These are phyloP conservation scores for Sarcodon aspratus DNA, from an alignment of 768 basidiomycete genomes.

Conservation along the genomic window DNA sequence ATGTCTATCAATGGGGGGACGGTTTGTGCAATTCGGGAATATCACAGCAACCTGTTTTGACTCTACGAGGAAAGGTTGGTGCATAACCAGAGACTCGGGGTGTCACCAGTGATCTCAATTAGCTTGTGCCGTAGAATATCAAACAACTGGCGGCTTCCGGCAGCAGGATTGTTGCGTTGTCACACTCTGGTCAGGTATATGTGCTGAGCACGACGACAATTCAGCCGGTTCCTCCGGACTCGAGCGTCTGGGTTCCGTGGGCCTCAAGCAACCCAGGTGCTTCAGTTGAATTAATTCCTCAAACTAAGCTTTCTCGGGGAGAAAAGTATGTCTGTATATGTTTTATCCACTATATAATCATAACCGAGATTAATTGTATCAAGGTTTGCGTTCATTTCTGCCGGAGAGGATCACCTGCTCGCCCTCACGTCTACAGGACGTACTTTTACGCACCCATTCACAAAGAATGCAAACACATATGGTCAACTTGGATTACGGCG, in stretches of 20 bases:
- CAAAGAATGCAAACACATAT: conserved; percentile 62
- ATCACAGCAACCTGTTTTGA: conserved; percentile 32
- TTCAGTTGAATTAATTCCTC: conserved; percentile 15
- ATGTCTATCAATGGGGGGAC: conserved; percentile 79
- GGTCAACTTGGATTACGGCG: conserved; percentile 78
- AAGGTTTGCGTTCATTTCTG: conserved; percentile 65
- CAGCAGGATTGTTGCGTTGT: conserved; percentile 65
- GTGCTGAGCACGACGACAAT: conserved; percentile 34
- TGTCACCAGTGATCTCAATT: neutral
- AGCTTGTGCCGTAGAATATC: conserved; percentile 43
- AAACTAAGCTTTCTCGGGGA: conserved; percentile 32
- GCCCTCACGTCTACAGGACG: conserved; percentile 65
- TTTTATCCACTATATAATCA: neutral
- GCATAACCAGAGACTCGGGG: neutral
- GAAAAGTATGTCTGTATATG: conserved; percentile 42
- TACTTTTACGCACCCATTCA: conserved; percentile 68
- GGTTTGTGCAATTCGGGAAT: conserved; percentile 28
- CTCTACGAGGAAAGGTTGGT: conserved; percentile 54
- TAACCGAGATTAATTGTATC: neutral
- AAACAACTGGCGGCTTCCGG: conserved; percentile 47
- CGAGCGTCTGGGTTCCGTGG: conserved; percentile 24
- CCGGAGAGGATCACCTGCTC: conserved; percentile 64
- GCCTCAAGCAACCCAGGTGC: conserved; percentile 39
- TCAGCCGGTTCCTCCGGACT: neutral
- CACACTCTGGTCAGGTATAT: conserved; percentile 66